Conservation (phyloP, 2,329 filamentous ascomycete species). For the Sarocladium kiliense region DNA sequence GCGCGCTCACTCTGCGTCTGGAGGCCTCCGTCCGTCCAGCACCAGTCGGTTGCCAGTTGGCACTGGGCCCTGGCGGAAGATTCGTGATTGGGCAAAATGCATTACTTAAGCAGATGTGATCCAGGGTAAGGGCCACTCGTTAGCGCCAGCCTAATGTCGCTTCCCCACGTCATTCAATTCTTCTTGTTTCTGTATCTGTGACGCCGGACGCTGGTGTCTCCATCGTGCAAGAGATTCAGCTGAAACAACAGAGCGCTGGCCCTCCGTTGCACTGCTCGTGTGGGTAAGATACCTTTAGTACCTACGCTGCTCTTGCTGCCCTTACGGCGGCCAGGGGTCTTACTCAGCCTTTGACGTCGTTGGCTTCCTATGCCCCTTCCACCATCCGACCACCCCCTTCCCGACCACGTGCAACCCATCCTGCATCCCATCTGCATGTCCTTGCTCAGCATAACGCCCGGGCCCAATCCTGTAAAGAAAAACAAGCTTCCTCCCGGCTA, state of each 20-base stretch:
- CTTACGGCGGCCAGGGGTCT: too few species aligned
- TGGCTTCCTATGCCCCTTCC: too few species aligned
- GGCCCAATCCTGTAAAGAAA: background rate
- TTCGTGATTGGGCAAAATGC: background rate
- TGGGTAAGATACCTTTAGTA: too few species aligned
- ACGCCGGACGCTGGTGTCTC: background rate
- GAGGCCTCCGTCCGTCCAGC: background rate
- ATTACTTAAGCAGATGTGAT: background rate
- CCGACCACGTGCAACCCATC: background rate
- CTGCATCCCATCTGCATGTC: background rate
- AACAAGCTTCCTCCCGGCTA: constrained; percentile 5
- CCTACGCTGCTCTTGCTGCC: too few species aligned
- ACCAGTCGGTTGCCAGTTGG: background rate
- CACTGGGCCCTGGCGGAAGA: background rate
- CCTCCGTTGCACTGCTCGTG: too few species aligned
- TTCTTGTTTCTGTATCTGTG: background rate
- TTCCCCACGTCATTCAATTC: background rate
- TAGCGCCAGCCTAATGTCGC: background rate
- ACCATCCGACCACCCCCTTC: background rate
- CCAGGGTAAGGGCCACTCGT: background rate
- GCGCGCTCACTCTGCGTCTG: too few species aligned
- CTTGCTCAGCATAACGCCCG: background rate
- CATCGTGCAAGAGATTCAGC: background rate
- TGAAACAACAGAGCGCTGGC: too few species aligned
- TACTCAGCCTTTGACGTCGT: too few species aligned